Evolutionary conservation across 192 early-diverging fungal species (phyloP).

Genomic region (Coemansia sp.): DNA sequence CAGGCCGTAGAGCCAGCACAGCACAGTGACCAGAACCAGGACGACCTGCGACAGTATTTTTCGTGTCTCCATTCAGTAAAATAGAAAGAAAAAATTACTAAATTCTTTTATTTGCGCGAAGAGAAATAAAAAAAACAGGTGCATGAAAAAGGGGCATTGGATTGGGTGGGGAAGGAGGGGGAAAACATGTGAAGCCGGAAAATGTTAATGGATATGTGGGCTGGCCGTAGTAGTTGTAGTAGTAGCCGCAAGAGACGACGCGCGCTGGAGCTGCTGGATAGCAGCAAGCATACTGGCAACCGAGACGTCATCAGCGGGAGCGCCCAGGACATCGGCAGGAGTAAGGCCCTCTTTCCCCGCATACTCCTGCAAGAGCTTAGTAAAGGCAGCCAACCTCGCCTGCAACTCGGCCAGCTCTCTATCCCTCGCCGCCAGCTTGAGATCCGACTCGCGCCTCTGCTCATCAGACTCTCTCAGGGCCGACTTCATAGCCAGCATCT

Average conservation of each 20-base stretch:
- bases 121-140: not conserved
- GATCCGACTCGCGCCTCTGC: slow-evolving; percentile 32
- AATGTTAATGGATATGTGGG: not conserved
- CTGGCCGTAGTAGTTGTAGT: not conserved
- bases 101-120: not conserved
- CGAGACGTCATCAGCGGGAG: slow-evolving; percentile 23
- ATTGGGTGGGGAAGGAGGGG: too few species aligned
- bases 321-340: slow-evolving; percentile 6
- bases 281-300: slow-evolving; percentile 43
- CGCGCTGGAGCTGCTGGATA: slow-evolving; percentile 50
- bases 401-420: slow-evolving; percentile 44
- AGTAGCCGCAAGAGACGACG: slow-evolving; percentile 34
- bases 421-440: slow-evolving; percentile 30
- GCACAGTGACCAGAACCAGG: slow-evolving; percentile 25
- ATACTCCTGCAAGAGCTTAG: slow-evolving; percentile 46
- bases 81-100: slow-evolving; percentile 4
- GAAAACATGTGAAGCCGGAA: not conserved
- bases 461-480: slow-evolving; percentile 45
- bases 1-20: slow-evolving; percentile 48
- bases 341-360: slow-evolving; percentile 16
- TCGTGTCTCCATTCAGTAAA: slow-evolving; percentile 11
- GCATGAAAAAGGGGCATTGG: not conserved
- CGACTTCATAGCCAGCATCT: slow-evolving; percentile 35
- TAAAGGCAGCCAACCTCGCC: slow-evolving; percentile 42
- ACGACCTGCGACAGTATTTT: slow-evolving; percentile 17